phyloP scores from a whole-genome alignment of 164 flowering plant species.

The Protea cynaroides region DNA sequence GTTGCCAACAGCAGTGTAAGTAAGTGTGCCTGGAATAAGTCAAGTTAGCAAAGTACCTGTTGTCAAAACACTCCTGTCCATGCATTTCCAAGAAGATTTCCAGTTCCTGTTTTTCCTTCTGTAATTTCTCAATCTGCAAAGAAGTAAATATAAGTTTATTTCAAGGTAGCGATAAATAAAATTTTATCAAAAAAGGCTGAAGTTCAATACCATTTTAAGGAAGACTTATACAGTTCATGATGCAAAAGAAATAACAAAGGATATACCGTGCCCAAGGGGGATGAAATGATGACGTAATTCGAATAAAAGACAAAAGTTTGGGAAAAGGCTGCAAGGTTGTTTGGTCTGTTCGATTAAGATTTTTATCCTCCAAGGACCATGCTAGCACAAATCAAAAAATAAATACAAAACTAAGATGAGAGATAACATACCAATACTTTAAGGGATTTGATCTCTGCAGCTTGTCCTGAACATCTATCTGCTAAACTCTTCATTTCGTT shows the following conservation, averaged over 20 bases:
- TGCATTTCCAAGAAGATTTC: slow-evolving; percentile 74
- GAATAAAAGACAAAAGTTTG: too few relatives aligned
- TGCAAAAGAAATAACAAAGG: slow-evolving; percentile 1
- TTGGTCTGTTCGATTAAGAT: too few relatives aligned
- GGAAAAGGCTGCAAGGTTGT: too few relatives aligned
- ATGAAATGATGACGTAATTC: too few relatives aligned
- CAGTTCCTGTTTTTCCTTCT: slow-evolving; percentile 67
- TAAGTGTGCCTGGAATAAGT: too few relatives aligned
- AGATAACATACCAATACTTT: slow-evolving; percentile 50
- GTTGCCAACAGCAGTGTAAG: too few relatives aligned
- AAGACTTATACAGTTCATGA: not conserved
- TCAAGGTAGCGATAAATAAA: not conserved
- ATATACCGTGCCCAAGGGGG: too few relatives aligned
- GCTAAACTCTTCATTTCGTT: slow-evolving; percentile 46
- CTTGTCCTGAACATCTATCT: slow-evolving; percentile 56
- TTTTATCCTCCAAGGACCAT: too few relatives aligned
- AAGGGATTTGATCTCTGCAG: slow-evolving; percentile 61
- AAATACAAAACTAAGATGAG: not conserved
- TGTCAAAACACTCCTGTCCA: slow-evolving; percentile 64
- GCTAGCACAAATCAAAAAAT: not conserved
- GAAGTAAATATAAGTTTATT: slow-evolving; percentile 6
- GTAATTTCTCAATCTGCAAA: slow-evolving; percentile 71
- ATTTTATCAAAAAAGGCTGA: not conserved
- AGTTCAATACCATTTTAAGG: not conserved
- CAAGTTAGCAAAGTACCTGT: slow-evolving; percentile 39